phyloP scores from a whole-genome alignment of 106 monocot genomes.

The Platanthera zijinensis region DNA sequence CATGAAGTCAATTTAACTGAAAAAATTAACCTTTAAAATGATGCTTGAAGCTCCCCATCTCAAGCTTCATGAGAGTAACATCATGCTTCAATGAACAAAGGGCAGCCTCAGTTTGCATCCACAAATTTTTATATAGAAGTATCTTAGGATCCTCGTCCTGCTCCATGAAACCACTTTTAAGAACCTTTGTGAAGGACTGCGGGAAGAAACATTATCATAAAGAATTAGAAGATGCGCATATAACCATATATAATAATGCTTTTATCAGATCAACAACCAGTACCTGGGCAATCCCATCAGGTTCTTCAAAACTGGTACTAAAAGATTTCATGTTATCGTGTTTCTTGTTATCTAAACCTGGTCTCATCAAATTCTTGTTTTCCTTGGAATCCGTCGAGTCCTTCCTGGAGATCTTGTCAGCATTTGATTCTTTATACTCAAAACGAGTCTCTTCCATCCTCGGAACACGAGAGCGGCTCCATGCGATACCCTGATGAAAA shows the following conservation, averaged over 20 bases:
- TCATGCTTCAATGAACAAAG: conserved; percentile 10
- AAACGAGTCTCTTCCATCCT: background rate
- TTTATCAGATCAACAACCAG: background rate
- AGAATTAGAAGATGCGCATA: background rate
- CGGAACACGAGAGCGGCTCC: background rate
- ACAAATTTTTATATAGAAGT: conserved; percentile 9
- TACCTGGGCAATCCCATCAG: background rate
- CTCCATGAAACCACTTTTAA: background rate
- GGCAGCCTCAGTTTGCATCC: conserved; percentile 9
- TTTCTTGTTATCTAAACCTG: background rate
- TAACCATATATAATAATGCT: background rate
- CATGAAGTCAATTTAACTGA: background rate
- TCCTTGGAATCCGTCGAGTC: background rate
- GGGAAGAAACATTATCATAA: background rate
- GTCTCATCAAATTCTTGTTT: background rate
- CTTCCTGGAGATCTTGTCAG: background rate
- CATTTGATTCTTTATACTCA: background rate
- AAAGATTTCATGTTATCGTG: background rate
- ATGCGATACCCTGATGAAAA: background rate
- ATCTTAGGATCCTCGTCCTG: background rate
- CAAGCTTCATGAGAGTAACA: conserved; percentile 9
- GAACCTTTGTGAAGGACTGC: background rate
- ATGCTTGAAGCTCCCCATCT: conserved; percentile 4
- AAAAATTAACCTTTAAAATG: conserved; percentile 4
- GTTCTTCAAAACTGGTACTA: background rate